Base-by-base conservation (phyloP, 2,329 filamentous ascomycete species). In the Botrytis paeoniae region DNA sequence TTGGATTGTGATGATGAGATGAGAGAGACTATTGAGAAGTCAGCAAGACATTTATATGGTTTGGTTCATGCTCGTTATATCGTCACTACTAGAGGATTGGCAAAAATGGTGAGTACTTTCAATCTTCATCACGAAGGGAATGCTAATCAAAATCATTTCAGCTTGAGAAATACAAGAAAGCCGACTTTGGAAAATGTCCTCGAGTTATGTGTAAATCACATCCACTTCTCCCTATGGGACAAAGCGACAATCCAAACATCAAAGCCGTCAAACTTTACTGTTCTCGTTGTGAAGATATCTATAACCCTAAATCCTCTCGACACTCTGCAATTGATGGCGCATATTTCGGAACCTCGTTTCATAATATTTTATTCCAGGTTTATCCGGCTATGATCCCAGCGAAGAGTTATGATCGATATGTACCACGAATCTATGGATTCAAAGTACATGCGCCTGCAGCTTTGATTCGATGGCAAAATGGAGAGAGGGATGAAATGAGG, bases 101-200 rank as follows among this genome's bases (percentile, higher is more conserved):
- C 93, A 14, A 99, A 99, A 83, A 99, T 99, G 96, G 96, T 98
- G 86, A 75, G 86, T 80, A 9, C 43, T 45, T 73, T 39, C 18
- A 43, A 61, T n/a, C 51, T 25, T 18, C 1, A 25, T n/a, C n/a
- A 37, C 25, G 51, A 35, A 32, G 39, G 32, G 32, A 39, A 69
- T 22, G 69, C 78, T 80, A 72, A 80, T 62, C 54, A 41, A n/a
- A 35, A 48, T 12, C 7, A 51, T 32, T 45, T 51, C 80, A 98
- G 95, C 92, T 98, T 75, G 96, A 99, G 78, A 99, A 99, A 83
- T 99, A 97, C 84, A 99, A 99, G 81, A 97, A 97, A 82, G 93
- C 91, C 78, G 95, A 98, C 82, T 99, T 99, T 81, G 96, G 96
- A 77, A 98, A 98, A 86, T 99, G 96, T 81, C 96, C 96, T 9